Conservation (phyloP, 73 alveolate genomes). For the Uronychia binucleata region DNA sequence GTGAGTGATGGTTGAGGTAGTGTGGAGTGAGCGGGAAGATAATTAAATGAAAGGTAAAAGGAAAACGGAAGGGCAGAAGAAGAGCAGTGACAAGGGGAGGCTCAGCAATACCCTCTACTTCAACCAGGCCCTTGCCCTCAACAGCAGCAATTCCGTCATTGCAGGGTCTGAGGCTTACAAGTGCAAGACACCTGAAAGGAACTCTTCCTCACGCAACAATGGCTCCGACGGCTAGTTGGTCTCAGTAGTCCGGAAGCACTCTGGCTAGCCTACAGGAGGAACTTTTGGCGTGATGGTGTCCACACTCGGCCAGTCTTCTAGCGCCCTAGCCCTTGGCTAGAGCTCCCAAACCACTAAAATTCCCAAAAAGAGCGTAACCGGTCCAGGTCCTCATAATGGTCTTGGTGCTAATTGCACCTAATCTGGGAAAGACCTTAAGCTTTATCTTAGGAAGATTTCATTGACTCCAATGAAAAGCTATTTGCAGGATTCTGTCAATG, state of each 20-base stretch:
- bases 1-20: not conserved
- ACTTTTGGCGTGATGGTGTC: not conserved
- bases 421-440: not conserved
- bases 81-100: not conserved
- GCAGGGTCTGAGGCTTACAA: not conserved
- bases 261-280: not conserved
- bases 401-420: not conserved
- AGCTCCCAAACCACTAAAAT: not conserved
- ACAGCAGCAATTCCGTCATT: not conserved
- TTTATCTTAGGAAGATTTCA: not conserved
- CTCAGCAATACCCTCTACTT: not conserved
- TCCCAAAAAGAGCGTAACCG: not conserved
- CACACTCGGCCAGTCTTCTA: not conserved
- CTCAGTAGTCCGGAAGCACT: not conserved
- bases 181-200: not conserved
- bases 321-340: not conserved
- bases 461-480: not conserved
- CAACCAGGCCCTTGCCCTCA: not conserved
- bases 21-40: not conserved
- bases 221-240: not conserved
- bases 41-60: not conserved
- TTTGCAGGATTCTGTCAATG: not conserved
- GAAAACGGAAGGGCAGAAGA: not conserved
- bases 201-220: not conserved
- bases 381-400: not conserved